Evolutionary conservation across 805 yeast genomes (phyloP).

Genomic region (Lipomyces lipofer): DNA sequence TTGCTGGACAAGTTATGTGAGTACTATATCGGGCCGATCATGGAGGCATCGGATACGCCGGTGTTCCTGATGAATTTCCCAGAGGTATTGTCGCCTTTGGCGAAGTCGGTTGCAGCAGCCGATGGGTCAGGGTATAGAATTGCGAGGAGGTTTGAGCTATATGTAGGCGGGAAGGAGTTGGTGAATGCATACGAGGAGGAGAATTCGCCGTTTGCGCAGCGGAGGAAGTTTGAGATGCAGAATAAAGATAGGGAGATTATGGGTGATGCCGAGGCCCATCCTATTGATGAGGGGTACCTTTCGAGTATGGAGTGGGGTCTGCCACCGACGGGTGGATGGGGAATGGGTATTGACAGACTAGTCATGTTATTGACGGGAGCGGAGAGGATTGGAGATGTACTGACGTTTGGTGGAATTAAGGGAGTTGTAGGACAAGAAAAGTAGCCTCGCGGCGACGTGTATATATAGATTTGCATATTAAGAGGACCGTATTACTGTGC

Average conservation of each 20-base stretch:
- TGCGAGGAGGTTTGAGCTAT: conserved; percentile 80
- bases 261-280: conserved; percentile 60
- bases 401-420: conserved; percentile 70
- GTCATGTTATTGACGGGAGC: conserved; percentile 72
- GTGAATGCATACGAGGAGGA: conserved; percentile 97
- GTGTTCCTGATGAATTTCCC: conserved; percentile 83
- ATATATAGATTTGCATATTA: neutral
- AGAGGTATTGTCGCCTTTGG: conserved; percentile 78
- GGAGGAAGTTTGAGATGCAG: conserved; percentile 62
- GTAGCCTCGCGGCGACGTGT: neutral
- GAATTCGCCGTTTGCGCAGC: conserved; percentile 77
- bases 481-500: no score
- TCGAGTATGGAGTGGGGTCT: conserved; percentile 85
- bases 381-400: conserved; percentile 69
- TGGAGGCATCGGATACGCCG: conserved; percentile 50
- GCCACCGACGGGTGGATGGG: conserved; percentile 99
- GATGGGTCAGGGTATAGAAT: conserved; percentile 41
- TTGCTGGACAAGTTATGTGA: conserved; percentile 66
- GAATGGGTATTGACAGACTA: conserved; percentile 87
- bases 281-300: conserved; percentile 73
- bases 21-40: conserved; percentile 62
- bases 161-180: conserved; percentile 75
- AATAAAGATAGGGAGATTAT: conserved; percentile 48
- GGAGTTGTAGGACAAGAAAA: conserved; percentile 70
- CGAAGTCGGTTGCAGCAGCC: conserved; percentile 57